Percentiles rank a stretch among this genome's conserved stretches.
phyloP scores from a whole-genome alignment of 768 basidiomycete genomes.

The Suillus bovinus region DNA sequence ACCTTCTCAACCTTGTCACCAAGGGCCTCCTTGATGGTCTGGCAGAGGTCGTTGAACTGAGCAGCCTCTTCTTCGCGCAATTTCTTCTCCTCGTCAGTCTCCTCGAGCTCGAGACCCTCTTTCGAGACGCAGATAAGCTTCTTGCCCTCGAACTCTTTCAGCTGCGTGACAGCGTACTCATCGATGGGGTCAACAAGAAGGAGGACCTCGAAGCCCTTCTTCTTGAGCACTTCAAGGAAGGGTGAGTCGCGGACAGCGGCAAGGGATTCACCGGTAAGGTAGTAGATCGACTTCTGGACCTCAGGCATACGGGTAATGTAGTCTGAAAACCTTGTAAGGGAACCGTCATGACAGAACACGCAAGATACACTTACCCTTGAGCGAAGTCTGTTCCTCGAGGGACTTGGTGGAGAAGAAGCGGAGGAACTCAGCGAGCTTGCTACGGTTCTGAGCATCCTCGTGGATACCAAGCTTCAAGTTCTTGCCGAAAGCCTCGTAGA shows the following conservation, averaged over 20 bases:
- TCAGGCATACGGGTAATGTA: constrained; percentile 99
- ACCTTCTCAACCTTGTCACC: constrained; percentile 99
- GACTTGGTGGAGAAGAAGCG: constrained; percentile 98
- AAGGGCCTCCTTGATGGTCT: constrained; percentile 95
- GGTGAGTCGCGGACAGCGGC: constrained; percentile 90
- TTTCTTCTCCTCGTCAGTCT: constrained; percentile 97
- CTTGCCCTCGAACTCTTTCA: constrained; percentile 99
- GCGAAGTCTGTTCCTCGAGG: constrained; percentile 83
- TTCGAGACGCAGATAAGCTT: constrained; percentile 98
- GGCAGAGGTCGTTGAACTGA: constrained; percentile 86
- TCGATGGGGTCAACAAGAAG: constrained; percentile 98
- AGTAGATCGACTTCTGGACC: constrained; percentile 98
- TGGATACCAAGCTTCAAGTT: constrained; percentile 99
- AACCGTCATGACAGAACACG: neutral
- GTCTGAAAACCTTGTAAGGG: constrained; percentile 47
- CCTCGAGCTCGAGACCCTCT: constrained; percentile 98
- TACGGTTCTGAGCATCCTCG: constrained; percentile 98
- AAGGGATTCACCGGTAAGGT: constrained; percentile 97
- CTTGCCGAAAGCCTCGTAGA: constrained; percentile 98
- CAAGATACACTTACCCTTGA: constrained; percentile 68
- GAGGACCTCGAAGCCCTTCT: constrained; percentile 98
- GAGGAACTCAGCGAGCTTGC: constrained; percentile 98
- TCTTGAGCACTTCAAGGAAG: constrained; percentile 99
- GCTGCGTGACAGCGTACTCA: constrained; percentile 97
- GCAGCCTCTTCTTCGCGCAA: constrained; percentile 81